Evolutionary conservation across 2,329 filamentous ascomycete species (phyloP).

Genomic region (Spiromastix sp.): DNA sequence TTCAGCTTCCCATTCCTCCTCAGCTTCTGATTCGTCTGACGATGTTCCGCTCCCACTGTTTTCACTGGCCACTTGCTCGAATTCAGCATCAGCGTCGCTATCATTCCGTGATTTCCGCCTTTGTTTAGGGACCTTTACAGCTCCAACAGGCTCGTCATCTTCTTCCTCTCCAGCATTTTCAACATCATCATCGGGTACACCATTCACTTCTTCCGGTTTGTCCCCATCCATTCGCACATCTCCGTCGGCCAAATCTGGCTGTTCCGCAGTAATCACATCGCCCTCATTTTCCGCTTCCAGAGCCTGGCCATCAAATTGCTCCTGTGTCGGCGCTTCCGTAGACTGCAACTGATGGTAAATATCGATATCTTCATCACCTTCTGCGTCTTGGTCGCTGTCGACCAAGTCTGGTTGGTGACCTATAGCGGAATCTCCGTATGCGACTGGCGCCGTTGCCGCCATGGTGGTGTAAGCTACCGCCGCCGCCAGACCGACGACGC

Average conservation of each 20-base stretch:
- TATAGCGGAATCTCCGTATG: slow-evolving; percentile 24
- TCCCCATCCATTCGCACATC: slow-evolving; percentile 21
- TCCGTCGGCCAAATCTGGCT: slow-evolving; percentile 18
- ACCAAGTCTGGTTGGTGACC: slow-evolving; percentile 23
- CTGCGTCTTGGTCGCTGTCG: slow-evolving; percentile 34
- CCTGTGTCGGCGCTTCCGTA: slow-evolving; percentile 8
- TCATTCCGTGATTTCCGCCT: slow-evolving; percentile 26
- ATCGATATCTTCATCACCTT: slow-evolving; percentile 35
- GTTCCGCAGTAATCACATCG: slow-evolving; percentile 3
- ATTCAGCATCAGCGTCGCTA: slow-evolving; percentile 33
- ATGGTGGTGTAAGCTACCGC: slow-evolving; percentile 28
- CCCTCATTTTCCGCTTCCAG: not conserved
- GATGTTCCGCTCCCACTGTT: slow-evolving; percentile 40
- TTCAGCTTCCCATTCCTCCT: slow-evolving; percentile 39
- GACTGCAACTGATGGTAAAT: slow-evolving; percentile 22
- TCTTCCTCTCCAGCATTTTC: slow-evolving; percentile 20
- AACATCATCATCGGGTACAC: slow-evolving; percentile 15
- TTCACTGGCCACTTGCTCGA: slow-evolving; percentile 26
- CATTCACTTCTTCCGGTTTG: slow-evolving; percentile 12
- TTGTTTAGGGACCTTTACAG: slow-evolving; percentile 26
- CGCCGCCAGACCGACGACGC: slow-evolving; percentile 26
- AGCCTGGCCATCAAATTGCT: not conserved
- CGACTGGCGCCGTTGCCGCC: slow-evolving; percentile 31
- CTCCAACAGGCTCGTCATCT: slow-evolving; percentile 29
- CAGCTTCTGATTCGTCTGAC: slow-evolving; percentile 46